Conservation (phyloP, 2,329 filamentous ascomycete genomes). For the Alternaria viburni region DNA sequence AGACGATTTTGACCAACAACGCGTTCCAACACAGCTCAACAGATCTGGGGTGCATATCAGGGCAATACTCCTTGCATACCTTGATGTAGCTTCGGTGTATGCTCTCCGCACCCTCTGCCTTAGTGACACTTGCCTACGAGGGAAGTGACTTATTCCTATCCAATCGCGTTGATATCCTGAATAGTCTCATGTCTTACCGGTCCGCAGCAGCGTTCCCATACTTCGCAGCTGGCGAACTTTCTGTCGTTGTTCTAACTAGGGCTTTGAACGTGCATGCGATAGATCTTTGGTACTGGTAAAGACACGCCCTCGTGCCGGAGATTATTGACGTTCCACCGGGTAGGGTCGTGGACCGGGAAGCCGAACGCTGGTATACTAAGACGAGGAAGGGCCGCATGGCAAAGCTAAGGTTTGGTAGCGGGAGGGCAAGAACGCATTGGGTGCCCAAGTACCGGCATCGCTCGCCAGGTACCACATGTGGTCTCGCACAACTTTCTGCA, state of each 20-base stretch:
- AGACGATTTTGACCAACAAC: slow-evolving; percentile 4
- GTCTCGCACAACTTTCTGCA: neutral
- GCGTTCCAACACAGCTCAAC: slow-evolving; percentile 15
- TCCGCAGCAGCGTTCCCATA: neutral
- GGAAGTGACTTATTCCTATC: neutral
- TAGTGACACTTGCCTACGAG: neutral
- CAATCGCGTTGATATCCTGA: neutral
- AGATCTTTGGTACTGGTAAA: neutral
- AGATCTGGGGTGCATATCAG: slow-evolving; percentile 25
- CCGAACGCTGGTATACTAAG: neutral
- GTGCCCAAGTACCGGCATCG: slow-evolving; percentile 8
- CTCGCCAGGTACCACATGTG: neutral
- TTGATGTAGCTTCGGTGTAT: slow-evolving; percentile 4
- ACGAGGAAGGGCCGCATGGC: neutral
- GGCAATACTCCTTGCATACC: slow-evolving; percentile 13
- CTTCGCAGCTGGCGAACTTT: neutral
- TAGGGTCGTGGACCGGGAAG: neutral
- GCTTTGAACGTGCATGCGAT: neutral
- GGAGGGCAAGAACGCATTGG: slow-evolving; percentile 7
- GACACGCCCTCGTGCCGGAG: neutral
- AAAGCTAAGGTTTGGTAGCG: slow-evolving; percentile 12
- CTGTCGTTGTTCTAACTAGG: neutral
- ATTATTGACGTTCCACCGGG: neutral
- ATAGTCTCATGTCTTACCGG: neutral
- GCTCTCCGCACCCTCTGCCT: neutral